phyloP scores from a whole-genome alignment of 495 filamentous ascomycete species.

The Penicillium herquei region DNA sequence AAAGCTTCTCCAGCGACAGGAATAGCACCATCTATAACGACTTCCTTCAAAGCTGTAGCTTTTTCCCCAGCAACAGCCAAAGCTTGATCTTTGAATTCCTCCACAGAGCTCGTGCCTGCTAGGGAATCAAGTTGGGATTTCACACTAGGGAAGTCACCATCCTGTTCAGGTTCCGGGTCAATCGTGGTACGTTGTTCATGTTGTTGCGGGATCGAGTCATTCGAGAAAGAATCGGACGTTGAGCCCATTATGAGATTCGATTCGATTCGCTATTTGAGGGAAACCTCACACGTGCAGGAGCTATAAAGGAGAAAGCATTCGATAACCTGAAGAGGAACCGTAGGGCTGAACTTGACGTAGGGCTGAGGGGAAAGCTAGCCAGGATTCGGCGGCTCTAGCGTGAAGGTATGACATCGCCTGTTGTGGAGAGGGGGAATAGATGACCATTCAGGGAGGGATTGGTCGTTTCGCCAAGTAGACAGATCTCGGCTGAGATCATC shows the following conservation, averaged over 20 bases:
- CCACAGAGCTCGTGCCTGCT: neutral
- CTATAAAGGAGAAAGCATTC: neutral
- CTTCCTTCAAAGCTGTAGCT: slow-evolving; percentile 1
- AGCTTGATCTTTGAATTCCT: neutral
- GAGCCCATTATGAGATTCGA: slow-evolving; percentile 1
- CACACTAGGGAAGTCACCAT: neutral
- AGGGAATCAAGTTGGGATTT: neutral
- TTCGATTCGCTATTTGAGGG: neutral
- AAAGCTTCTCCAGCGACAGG: neutral
- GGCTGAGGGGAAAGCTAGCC: slow-evolving; percentile 16
- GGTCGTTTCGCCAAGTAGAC: slow-evolving; percentile 10
- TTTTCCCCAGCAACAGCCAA: neutral
- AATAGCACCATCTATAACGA: neutral
- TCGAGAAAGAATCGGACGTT: neutral
- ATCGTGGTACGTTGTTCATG: neutral
- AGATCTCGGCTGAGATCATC: slow-evolving; percentile 19
- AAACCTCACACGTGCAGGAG: neutral
- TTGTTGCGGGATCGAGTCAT: neutral
- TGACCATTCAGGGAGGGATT: neutral
- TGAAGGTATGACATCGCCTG: slow-evolving; percentile 13
- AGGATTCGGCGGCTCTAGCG: neutral
- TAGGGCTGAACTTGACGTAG: slow-evolving; percentile 18
- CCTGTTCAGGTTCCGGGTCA: neutral
- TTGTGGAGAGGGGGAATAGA: neutral
- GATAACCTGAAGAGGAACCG: neutral